Conservation (phyloP, 2,329 filamentous ascomycete genomes). For the Fusarium sp. region DNA sequence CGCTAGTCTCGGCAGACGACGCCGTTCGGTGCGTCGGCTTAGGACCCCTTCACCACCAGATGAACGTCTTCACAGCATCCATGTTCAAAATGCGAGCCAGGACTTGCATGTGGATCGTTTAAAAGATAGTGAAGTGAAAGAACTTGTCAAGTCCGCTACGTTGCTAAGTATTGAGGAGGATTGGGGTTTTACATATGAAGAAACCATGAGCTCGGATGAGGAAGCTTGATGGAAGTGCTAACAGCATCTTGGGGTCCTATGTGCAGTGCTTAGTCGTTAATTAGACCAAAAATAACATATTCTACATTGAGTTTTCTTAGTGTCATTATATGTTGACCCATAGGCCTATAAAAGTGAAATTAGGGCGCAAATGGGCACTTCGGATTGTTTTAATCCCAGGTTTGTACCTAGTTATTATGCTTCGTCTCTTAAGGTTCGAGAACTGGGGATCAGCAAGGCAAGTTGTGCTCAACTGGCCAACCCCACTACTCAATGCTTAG, state of each 20-base stretch:
- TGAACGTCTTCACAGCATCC: slow-evolving; percentile 13
- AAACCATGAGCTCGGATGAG: slow-evolving; percentile 25
- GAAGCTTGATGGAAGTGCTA: neutral
- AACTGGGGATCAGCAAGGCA: neutral
- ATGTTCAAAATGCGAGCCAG: slow-evolving; percentile 39
- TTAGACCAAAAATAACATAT: neutral
- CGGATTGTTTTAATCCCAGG: neutral
- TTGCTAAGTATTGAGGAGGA: slow-evolving; percentile 46
- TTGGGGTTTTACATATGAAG: slow-evolving; percentile 49
- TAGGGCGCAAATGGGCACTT: neutral
- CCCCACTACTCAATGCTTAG: neutral
- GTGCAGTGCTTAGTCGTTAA: neutral
- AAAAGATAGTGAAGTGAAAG: slow-evolving; percentile 21
- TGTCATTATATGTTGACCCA: neutral
- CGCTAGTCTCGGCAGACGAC: slow-evolving; percentile 37
- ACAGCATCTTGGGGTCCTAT: neutral
- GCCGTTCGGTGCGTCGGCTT: slow-evolving; percentile 42
- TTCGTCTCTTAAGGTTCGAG: neutral
- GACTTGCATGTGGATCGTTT: slow-evolving; percentile 45
- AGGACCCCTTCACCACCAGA: slow-evolving; percentile 26
- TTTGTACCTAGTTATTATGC: neutral
- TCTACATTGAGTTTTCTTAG: neutral
- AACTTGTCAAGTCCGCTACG: slow-evolving; percentile 41
- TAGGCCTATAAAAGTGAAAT: neutral
- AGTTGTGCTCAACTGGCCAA: neutral